Conservation (phyloP, 805 yeast genomes). For the Cyberlindnera maclurae region DNA sequence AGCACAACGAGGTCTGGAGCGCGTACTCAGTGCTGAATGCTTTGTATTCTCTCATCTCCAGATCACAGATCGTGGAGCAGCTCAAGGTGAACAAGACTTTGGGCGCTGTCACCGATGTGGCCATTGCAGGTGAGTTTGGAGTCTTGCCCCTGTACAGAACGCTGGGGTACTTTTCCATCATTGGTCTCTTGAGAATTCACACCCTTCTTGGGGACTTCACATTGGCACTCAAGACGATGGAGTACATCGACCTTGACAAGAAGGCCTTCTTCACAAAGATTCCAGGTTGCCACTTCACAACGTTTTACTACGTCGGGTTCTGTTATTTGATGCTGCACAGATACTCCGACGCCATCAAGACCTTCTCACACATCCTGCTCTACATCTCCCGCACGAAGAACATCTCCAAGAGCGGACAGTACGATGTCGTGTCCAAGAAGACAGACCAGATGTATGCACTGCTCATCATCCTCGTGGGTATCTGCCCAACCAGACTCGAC, state of each 20-base stretch:
- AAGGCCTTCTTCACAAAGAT: conserved; percentile 40
- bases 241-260: conserved; percentile 38
- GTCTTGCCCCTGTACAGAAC: conserved; percentile 35
- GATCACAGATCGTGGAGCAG: conserved; percentile 22
- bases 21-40: conserved; percentile 42
- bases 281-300: conserved; percentile 43
- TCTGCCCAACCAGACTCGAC: conserved; percentile 41
- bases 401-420: conserved; percentile 36
- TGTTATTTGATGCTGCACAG: conserved; percentile 44
- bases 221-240: conserved; percentile 42
- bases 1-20: conserved; percentile 37
- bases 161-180: conserved; percentile 41
- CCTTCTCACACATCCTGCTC: conserved; percentile 39
- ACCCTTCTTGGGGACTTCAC: conserved; percentile 43
- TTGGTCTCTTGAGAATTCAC: conserved; percentile 43
- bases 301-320: conserved; percentile 45
- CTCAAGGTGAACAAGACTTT: conserved; percentile 10
- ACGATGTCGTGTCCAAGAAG: conserved; percentile 39
- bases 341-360: conserved; percentile 43
- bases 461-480: conserved; percentile 37
- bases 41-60: conserved; percentile 37
- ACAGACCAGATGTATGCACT: conserved; percentile 46
- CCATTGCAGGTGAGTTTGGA: conserved; percentile 39
- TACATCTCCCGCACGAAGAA: conserved; percentile 40
- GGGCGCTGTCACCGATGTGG: conserved; percentile 12